phyloP scores from a whole-genome alignment of 768 basidiomycete species.

The Paxillus ammoniavirescens region DNA sequence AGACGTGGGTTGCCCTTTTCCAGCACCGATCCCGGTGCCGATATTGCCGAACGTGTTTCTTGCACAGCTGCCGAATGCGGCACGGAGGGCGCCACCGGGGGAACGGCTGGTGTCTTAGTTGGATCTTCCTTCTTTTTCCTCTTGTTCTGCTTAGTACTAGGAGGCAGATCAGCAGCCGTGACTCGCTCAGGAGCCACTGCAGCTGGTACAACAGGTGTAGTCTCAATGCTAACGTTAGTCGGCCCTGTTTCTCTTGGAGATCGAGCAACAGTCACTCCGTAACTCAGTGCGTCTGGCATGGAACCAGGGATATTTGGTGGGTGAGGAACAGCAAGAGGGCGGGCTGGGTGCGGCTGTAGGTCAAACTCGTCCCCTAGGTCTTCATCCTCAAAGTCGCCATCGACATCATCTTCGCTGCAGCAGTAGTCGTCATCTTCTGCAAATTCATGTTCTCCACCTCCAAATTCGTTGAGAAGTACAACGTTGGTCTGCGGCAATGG shows the following conservation, averaged over 20 bases:
- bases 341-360: conserved; percentile 23
- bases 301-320: conserved; percentile 12
- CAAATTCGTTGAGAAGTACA: conserved; percentile 40
- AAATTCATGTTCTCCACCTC: conserved; percentile 34
- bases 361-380: conserved; percentile 33
- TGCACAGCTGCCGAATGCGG: conserved; percentile 25
- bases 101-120: conserved; percentile 19
- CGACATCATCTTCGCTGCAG: conserved; percentile 47
- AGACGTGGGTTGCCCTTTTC: conserved; percentile 33
- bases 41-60: conserved; percentile 23
- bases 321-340: conserved; percentile 16
- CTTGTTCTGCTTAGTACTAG: conserved; percentile 28
- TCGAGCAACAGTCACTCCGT: conserved; percentile 32
- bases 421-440: conserved; percentile 44
- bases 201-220: conserved; percentile 19
- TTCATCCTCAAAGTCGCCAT: conserved; percentile 41
- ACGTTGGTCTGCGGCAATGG: conserved; percentile 33
- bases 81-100: conserved; percentile 26
- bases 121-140: conserved; percentile 47
- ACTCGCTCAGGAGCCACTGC: conserved; percentile 18
- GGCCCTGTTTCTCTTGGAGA: conserved; percentile 4
- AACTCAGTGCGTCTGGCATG: conserved; percentile 34
- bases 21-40: conserved; percentile 33
- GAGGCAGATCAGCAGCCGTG: conserved; percentile 5
- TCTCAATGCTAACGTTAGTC: conserved; percentile 27